These are phyloP conservation scores for Geoglossum glabrum DNA, from an alignment of 495 filamentous ascomycete species.

Conservation along the genomic window DNA sequence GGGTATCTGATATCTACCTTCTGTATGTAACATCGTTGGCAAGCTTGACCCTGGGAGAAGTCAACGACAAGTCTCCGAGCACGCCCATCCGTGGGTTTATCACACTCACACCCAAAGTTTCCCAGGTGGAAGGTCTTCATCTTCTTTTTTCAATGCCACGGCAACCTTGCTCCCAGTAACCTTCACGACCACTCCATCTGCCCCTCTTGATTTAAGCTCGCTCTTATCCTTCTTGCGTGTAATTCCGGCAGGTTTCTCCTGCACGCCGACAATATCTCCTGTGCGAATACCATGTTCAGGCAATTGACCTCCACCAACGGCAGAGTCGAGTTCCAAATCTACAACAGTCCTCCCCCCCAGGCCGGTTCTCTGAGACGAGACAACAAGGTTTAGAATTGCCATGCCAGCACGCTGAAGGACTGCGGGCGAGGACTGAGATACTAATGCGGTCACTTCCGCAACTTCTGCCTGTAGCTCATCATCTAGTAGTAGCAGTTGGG, in stretches of 20 bases:
- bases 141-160: slow-evolving; percentile 52
- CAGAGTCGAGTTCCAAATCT: slow-evolving; percentile 57
- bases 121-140: slow-evolving; percentile 37
- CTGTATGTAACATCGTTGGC: slow-evolving; percentile 88
- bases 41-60: slow-evolving; percentile 48
- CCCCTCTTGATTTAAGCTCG: slow-evolving; percentile 40
- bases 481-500: slow-evolving; percentile 59
- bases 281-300: slow-evolving; percentile 68
- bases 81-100: background rate
- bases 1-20: slow-evolving; percentile 27
- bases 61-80: background rate
- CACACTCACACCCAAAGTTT: slow-evolving; percentile 40
- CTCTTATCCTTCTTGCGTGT: slow-evolving; percentile 51
- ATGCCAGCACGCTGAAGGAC: slow-evolving; percentile 69
- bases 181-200: slow-evolving; percentile 64
- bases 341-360: slow-evolving; percentile 73
- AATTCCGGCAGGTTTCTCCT: slow-evolving; percentile 48
- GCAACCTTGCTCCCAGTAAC: slow-evolving; percentile 36
- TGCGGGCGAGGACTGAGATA: slow-evolving; percentile 47
- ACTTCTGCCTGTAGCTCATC: slow-evolving; percentile 65
- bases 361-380: slow-evolving; percentile 72
- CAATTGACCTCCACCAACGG: slow-evolving; percentile 33
- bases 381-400: slow-evolving; percentile 59
- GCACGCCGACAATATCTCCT: slow-evolving; percentile 72
- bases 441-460: slow-evolving; percentile 46